Conservation (phyloP, 2,329 filamentous ascomycete genomes). For the Penicillium sp. region DNA sequence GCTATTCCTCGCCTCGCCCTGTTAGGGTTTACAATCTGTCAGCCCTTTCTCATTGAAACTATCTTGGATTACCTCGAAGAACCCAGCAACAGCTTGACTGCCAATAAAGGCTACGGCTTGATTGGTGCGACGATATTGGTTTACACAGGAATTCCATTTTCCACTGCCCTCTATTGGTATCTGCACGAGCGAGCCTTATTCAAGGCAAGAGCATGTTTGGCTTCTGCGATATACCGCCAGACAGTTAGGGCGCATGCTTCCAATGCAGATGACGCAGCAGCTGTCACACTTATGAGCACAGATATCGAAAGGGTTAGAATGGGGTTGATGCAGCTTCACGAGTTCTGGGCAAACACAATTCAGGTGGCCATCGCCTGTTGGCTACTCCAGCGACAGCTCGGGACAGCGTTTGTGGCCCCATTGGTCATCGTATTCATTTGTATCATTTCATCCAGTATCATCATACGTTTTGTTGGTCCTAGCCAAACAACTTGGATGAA, state of each 20-base stretch:
- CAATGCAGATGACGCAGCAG: conserved; percentile 15
- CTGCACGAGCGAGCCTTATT: conserved; percentile 9
- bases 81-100: background rate
- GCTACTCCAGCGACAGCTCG: conserved; percentile 21
- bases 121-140: conserved; percentile 45
- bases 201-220: conserved; percentile 5
- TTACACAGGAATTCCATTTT: conserved; percentile 47
- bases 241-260: conserved; percentile 23
- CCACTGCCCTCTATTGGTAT: conserved; percentile 6
- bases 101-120: conserved; percentile 36
- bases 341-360: conserved; percentile 22
- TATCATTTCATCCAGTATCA: background rate
- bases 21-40: background rate
- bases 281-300: conserved; percentile 36
- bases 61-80: background rate
- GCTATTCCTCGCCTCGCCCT: background rate
- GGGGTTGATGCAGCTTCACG: conserved; percentile 28
- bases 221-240: conserved; percentile 35
- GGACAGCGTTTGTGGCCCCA: conserved; percentile 23
- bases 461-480: background rate
- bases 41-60: background rate
- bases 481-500: background rate
- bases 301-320: conserved; percentile 32
- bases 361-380: conserved; percentile 19
- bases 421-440: conserved; percentile 19